Evolutionary conservation across 108 stramenopile species (phyloP), one percentile per base, ranked within the genome.

Genomic region (Pseudonitzschia pungens): DNA sequence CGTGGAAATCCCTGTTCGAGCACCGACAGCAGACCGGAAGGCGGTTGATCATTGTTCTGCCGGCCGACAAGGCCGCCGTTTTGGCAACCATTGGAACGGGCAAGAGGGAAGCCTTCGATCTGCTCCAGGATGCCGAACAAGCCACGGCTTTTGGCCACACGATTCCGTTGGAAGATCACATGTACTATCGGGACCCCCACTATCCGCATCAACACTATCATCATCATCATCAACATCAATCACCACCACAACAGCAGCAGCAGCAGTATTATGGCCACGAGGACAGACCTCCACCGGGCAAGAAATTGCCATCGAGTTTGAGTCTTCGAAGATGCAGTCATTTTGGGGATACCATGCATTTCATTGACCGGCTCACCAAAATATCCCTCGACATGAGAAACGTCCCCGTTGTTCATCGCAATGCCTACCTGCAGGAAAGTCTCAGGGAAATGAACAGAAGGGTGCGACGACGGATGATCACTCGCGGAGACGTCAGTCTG

Each of bases 321-420:
- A 89, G 89, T 70, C 78, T 87, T 22, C 73, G 87, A 22, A 69
- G 93, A 50, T 94, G 93, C 76, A 81, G 89, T 71, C 91, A 94
- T 67, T 94, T 87, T 73, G 93, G 93, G 26, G 93, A 94, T 55
- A 92, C 93, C 21, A 94, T 94, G 93, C 91, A 92, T 60, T 91
- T 94, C 48, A 77, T 94, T 24, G 93, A 94, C 79, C 69, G 81
- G 59, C 69, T 94, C 16, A 91, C 93, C 7, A 87, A 89, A 71
- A 82, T 91, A 69, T 92, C 90, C n/a, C 56, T 90, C 60, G 89
- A 94, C 65, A 59, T 94, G 48, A 69, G 89, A 45, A 57, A 62
- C 15, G 83, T 90, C 15, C 87, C 91, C 0, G 42, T 69, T 0
- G 54, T 73, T 41, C 87, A 88, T 56, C 81, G 89, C 18, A 29